Evolutionary conservation across 768 basidiomycete genomes (phyloP), one percentile per base, ranked within the genome.

Genomic region (Mycena kentingensis): DNA sequence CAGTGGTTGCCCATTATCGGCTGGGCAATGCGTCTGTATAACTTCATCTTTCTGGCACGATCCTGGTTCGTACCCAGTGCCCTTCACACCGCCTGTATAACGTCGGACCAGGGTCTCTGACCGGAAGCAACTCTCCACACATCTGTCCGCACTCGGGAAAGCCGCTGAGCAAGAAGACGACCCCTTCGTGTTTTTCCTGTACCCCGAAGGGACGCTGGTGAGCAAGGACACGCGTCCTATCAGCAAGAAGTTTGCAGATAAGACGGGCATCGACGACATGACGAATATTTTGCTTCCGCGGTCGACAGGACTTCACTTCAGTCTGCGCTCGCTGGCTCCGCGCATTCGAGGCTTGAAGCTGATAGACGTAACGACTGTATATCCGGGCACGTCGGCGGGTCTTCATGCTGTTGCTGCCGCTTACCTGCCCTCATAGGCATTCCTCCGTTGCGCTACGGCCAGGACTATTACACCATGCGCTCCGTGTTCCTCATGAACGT

Each of bases 131-230:
- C 77, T 97, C 5, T 79, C 84, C 24, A 70, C 74, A 19, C 78
- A 83, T 51, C 78, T 97, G 19, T 81, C 85, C 0, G 75, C 80
- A 36, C 74, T 96, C 13, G 93, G 87, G 1, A 77, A 76, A 46
- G 78, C 78, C 27, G 85, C 88, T n/a, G 81, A 88, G 63, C 69
- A 78, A 45, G 76, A 83, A 63, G 79, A 87, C 56, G 82, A 77
- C 22, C 88, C 92, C 0, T 75, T 97, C 36, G 85, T 87, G 55
- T 83, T 96, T 61, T 76, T 98, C 49, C 77, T 98, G 39, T 98
- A 95, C 67, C 97, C 97, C 0, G 97, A 99, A 68, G 97, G 97
- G 26, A 98, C 96, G 4, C 85, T 98, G 24, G 88, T 95, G 13
- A 93, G 91, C 68, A 79, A 82, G 56, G 76, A 93, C 55, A 98